These are phyloP conservation scores for Hamamelis virginiana DNA, from an alignment of 164 flowering plant species.

Conservation along the genomic window DNA sequence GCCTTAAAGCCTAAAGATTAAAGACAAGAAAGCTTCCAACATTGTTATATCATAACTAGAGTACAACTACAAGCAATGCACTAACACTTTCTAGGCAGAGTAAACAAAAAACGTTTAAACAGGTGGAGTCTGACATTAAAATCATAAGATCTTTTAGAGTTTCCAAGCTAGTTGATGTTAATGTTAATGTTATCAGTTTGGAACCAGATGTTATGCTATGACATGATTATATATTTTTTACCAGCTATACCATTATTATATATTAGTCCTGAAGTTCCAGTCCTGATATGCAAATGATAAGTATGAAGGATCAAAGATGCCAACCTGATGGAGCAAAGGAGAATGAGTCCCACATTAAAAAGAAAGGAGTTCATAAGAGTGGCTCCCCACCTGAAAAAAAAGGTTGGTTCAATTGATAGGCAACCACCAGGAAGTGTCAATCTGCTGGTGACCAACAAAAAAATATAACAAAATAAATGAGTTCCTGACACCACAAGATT, in stretches of 20 bases:
- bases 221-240: not conserved
- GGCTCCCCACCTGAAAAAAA: slow-evolving; percentile 84
- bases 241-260: not conserved
- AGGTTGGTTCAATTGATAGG: slow-evolving; percentile 2
- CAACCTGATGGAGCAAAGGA: slow-evolving; percentile 95
- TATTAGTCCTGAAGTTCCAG: not conserved
- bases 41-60: too few relatives aligned
- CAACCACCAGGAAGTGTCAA: slow-evolving; percentile 3
- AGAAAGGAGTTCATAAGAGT: slow-evolving; percentile 98
- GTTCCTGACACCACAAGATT: slow-evolving; percentile 1
- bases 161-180: too few relatives aligned
- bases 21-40: not conserved
- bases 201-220: not conserved
- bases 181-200: too few relatives aligned
- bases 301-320: not conserved
- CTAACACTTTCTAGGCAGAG: too few relatives aligned
- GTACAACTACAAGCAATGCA: too few relatives aligned
- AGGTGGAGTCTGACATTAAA: too few relatives aligned
- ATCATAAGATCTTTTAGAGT: too few relatives aligned
- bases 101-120: too few relatives aligned
- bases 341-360: slow-evolving; percentile 93
- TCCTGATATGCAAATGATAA: not conserved
- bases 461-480: not conserved
- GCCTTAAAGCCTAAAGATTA: not conserved
- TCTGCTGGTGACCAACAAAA: slow-evolving; percentile 6